Percentiles rank a stretch among this genome's conserved stretches.
These are phyloP conservation scores for Umbellularia californica DNA, from an alignment of 164 flowering plant species.

Conservation along the genomic window DNA sequence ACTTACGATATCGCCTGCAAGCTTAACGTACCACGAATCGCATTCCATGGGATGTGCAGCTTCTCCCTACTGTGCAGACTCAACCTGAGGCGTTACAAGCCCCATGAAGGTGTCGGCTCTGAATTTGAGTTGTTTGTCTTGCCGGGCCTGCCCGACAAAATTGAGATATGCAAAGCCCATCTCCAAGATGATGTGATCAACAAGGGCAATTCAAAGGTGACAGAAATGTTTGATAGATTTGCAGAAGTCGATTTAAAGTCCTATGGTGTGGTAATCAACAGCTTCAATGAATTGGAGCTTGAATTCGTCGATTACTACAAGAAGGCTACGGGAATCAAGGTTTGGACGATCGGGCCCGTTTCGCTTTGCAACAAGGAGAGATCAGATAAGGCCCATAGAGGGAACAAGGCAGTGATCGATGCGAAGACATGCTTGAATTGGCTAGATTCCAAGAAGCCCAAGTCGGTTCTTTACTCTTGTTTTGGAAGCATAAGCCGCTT, in stretches of 20 bases:
- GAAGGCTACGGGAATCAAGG: conserved; percentile 20
- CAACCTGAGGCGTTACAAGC: conserved; percentile 8
- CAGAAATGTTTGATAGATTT: conserved; percentile 1
- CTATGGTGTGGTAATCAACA: conserved; percentile 40
- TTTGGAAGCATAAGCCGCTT: conserved; percentile 40
- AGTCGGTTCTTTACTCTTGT: conserved; percentile 50
- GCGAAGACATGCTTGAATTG: conserved; percentile 31
- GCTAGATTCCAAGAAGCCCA: conserved; percentile 32
- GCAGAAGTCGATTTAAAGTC: conserved; percentile 22
- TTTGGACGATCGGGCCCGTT: conserved; percentile 54
- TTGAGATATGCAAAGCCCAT: conserved; percentile 29
- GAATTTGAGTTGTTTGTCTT: conserved; percentile 28
- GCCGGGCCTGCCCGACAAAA: conserved; percentile 32
- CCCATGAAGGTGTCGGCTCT: conserved; percentile 17
- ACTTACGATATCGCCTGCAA: conserved; percentile 25
- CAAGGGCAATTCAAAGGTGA: not conserved
- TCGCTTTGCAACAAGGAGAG: conserved; percentile 30
- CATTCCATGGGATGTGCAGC: conserved; percentile 33
- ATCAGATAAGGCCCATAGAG: conserved; percentile 34
- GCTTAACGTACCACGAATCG: conserved; percentile 42
- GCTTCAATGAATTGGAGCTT: conserved; percentile 40
- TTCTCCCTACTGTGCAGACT: conserved; percentile 25
- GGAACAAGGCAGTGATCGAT: conserved; percentile 28
- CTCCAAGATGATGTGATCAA: conserved; percentile 2
- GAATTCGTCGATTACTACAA: conserved; percentile 24